Conservation (phyloP, 2,329 filamentous ascomycete species). For the Aspergillus sergii region DNA sequence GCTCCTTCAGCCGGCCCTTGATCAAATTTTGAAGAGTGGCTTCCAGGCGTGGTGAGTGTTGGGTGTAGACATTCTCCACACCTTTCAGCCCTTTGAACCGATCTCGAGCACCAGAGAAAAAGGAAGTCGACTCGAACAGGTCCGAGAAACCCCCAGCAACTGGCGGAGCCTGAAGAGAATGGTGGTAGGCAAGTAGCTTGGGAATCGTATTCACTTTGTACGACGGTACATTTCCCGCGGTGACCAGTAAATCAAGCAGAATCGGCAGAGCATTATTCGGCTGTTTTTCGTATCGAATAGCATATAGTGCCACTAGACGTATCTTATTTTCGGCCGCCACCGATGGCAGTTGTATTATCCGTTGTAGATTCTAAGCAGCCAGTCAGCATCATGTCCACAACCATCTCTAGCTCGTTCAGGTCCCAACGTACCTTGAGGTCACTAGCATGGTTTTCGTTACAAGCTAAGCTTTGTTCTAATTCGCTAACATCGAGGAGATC, state of each 20-base stretch:
- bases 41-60: slow-evolving; percentile 88
- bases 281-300: slow-evolving; percentile 85
- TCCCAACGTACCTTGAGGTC: slow-evolving; percentile 74
- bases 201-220: slow-evolving; percentile 77
- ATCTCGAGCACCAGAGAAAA: slow-evolving; percentile 85
- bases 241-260: slow-evolving; percentile 81
- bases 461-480: slow-evolving; percentile 93
- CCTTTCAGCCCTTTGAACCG: slow-evolving; percentile 94
- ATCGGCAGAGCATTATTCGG: slow-evolving; percentile 81
- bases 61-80: slow-evolving; percentile 98
- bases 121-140: slow-evolving; percentile 86
- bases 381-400: not conserved
- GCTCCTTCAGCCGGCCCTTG: slow-evolving; percentile 83
- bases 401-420: not conserved
- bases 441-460: slow-evolving; percentile 89
- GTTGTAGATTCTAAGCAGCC: slow-evolving; percentile 70
- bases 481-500: slow-evolving; percentile 94
- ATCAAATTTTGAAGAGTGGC: slow-evolving; percentile 88
- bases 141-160: slow-evolving; percentile 81
- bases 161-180: slow-evolving; percentile 78
- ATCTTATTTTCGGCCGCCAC: slow-evolving; percentile 84
- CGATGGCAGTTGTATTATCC: slow-evolving; percentile 76
- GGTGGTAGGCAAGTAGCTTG: slow-evolving; percentile 81
- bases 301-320: slow-evolving; percentile 89
- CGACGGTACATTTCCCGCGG: slow-evolving; percentile 77